These are phyloP conservation scores for Fusarium tjaetaba DNA, from an alignment of 2,329 filamentous ascomycete genomes.

Conservation along the genomic window DNA sequence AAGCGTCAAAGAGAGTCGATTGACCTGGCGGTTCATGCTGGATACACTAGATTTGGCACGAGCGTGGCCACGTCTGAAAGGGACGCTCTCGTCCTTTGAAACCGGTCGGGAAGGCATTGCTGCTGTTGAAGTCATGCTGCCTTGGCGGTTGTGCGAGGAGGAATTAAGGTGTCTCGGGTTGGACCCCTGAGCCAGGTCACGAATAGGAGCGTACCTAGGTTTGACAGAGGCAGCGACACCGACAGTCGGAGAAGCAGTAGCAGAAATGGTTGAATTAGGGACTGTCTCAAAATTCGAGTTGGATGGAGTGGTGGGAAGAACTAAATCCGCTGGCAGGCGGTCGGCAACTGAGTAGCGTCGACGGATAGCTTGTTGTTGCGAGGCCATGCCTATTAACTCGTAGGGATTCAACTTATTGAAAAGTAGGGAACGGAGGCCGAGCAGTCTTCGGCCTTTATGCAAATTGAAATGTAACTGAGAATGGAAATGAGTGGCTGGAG, in stretches of 20 bases:
- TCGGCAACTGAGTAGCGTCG: conserved; percentile 54
- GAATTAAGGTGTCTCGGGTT: conserved; percentile 22
- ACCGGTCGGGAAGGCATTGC: conserved; percentile 52
- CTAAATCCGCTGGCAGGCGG: conserved; percentile 44
- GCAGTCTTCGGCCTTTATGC: conserved; percentile 48
- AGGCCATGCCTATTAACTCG: conserved; percentile 46
- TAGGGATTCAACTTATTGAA: conserved; percentile 40
- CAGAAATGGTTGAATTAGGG: conserved; percentile 16
- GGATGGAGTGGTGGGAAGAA: conserved; percentile 36
- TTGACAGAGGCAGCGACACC: conserved; percentile 14
- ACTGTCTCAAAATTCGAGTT: conserved; percentile 29
- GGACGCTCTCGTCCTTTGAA: conserved; percentile 51
- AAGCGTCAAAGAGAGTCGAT: conserved; percentile 69
- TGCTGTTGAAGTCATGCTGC: conserved; percentile 32
- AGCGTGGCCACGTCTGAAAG: conserved; percentile 55
- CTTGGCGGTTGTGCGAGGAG: conserved; percentile 24
- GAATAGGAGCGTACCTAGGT: conserved; percentile 22
- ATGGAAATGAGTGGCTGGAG: conserved; percentile 48
- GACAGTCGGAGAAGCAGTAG: conserved; percentile 13
- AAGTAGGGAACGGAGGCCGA: conserved; percentile 47
- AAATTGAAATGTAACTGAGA: conserved; percentile 30
- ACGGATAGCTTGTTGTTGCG: conserved; percentile 51
- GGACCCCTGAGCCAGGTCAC: conserved; percentile 19
- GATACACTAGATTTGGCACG: conserved; percentile 65
- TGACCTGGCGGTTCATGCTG: conserved; percentile 56